These are phyloP conservation scores for Colletotrichum viniferum DNA, from an alignment of 2,329 filamentous ascomycete genomes.

Conservation along the genomic window DNA sequence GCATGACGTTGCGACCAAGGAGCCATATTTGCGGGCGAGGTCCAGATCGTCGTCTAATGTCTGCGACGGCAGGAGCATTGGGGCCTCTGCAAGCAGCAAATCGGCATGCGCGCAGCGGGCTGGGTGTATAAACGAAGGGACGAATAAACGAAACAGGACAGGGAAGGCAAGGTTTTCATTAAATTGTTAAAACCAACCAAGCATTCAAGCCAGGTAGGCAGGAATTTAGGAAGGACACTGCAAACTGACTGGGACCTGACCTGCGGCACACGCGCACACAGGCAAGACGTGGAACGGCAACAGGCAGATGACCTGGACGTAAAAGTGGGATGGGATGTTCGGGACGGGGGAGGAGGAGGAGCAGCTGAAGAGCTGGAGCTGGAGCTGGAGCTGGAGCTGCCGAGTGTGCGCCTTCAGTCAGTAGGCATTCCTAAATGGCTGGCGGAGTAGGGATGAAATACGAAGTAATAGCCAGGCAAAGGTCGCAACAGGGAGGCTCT, in stretches of 20 bases:
- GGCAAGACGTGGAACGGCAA: not conserved
- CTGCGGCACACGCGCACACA: not conserved
- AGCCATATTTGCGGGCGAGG: conserved; percentile 33
- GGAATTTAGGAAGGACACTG: not conserved
- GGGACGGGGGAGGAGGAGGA: not conserved
- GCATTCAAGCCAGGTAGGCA: not conserved
- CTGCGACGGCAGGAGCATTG: conserved; percentile 17
- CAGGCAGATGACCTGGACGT: not conserved
- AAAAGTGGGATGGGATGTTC: conserved; percentile 5
- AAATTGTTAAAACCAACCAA: not conserved
- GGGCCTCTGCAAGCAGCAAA: not conserved
- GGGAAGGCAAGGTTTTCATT: not conserved
- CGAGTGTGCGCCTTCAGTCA: not conserved
- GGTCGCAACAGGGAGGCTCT: not conserved
- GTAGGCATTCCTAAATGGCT: not conserved
- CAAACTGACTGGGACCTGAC: not conserved
- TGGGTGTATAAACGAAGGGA: not conserved
- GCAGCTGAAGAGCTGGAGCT: not conserved
- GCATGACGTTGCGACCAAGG: conserved; percentile 28
- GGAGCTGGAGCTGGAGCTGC: not conserved
- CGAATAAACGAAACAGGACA: not conserved
- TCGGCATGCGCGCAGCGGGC: not conserved
- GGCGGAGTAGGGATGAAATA: not conserved
- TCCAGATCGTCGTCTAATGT: conserved; percentile 18
- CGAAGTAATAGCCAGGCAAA: not conserved